These are phyloP conservation scores for Narthecium ossifragum DNA, from an alignment of 106 monocot species.

Conservation along the genomic window DNA sequence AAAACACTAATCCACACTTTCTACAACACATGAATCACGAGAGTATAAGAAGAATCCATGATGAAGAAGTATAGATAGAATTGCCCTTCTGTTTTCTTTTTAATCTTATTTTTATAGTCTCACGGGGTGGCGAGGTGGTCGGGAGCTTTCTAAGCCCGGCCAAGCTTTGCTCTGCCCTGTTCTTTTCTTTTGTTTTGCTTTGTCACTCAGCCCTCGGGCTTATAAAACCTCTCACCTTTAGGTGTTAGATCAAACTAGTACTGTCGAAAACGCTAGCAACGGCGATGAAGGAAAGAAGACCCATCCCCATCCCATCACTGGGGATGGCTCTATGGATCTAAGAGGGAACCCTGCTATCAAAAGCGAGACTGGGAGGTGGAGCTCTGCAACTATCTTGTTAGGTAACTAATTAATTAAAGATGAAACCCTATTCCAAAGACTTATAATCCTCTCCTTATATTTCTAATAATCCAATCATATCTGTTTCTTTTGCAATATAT, in stretches of 20 bases:
- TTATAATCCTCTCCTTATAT: neutral
- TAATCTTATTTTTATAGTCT: neutral
- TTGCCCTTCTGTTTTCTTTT: neutral
- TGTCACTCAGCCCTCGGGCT: no score
- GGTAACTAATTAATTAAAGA: conserved; percentile 20
- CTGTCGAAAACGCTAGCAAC: no score
- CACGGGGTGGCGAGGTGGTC: conserved; percentile 1
- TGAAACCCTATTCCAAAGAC: neutral
- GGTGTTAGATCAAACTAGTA: no score
- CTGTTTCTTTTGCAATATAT: no score
- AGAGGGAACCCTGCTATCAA: conserved; percentile 49
- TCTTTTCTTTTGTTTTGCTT: no score
- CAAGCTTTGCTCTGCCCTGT: no score
- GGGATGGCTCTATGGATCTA: conserved; percentile 47
- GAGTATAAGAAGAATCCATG: no score
- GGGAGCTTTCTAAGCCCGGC: neutral
- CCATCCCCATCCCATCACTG: conserved; percentile 30
- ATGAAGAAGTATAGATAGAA: no score
- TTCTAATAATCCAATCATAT: neutral
- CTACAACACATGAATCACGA: no score
- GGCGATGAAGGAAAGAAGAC: conserved; percentile 2
- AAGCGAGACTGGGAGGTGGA: conserved; percentile 53
- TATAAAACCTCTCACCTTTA: no score
- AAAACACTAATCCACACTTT: no score
- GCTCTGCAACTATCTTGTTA: conserved; percentile 31